Evolutionary conservation across 805 yeast species (phyloP), one percentile per base, ranked within the genome.

Genomic region (Candida stauntonica): DNA sequence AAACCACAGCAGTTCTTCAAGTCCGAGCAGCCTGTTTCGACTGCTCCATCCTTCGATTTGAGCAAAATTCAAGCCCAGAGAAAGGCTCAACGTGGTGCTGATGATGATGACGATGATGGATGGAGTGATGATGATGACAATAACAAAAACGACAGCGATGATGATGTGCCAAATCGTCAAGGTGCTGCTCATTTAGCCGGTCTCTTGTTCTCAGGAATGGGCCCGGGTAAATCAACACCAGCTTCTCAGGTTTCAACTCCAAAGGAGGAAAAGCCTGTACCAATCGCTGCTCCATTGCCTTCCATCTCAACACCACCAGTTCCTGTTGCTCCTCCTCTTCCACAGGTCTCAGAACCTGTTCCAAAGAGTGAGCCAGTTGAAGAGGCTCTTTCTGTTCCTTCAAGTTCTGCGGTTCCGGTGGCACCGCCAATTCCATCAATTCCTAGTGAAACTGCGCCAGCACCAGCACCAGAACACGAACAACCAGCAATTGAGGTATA

Each of bases 11-110:
- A 38, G 16, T 41, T 38, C 29, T 46, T 52, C 17, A 44, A 59
- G 16, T 17, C 55, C 5, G 46, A 54, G n/a, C n/a, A n/a, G 18
- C 36, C 58, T 1, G 45, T 43, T 6, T 27, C 46, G 2, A 3
- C 34, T 7, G 26, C 45, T 13, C 53, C 64, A 3, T 46, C 60
- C 0, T 62, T 79, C 47, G 86, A 81, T 52, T 63, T 74, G 1
- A 68, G 68, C 44, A 75, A 77, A 43, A 75, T 83, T 20, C 81
- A 78, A 39, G 81, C 80, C 3, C 89, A 83, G 59, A 69, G 93
- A 60, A 77, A 73, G 19, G 75, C 85, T 7, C 91, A 84, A 57
- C 69, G 89, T 59, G 71, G 72, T 14, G 40, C 60, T 24, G 64
- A 54, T 20, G 60, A 54, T 20, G 60, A 55, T 35, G 41, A 41